Base-by-base conservation (phyloP, 2,329 filamentous ascomycete species). In the Trichoderma simmonsii region DNA sequence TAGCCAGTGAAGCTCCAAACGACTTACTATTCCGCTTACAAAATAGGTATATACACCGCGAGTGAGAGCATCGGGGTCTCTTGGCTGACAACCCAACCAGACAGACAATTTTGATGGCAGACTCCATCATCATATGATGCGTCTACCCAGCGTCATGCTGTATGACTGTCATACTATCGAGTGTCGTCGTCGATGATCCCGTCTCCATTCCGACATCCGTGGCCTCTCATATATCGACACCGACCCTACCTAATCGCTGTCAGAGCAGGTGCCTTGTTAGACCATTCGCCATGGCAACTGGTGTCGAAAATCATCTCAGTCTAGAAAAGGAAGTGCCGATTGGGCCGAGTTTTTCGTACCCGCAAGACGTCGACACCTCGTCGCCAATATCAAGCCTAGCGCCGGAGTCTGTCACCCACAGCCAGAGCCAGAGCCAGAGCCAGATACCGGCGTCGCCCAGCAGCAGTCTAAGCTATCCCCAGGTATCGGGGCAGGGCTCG, bases 401-500 rank as follows among this genome's bases (percentile, higher is more conserved):
- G 54, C 51, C 78, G 32, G 71, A 77, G 28, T 73, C 75, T 57
- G 72, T 72, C 34, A 68, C 74, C 76, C 77, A 79, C 75, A 79
- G 74, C 73, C 76, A 76, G 43, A 21, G 54, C 51, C 78, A 32
- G 70, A 77, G 28, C 73, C 75, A 79, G 75, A 79, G 74, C 72
- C 67, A 78, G 74, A 79, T 79, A 60, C 75, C 78, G 68, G 76
- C 78, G 69, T 77, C 78, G 21, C 73, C 73, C 66, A 75, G 76
- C 54, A 76, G 75, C 68, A 54, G 76, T 73, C 14, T 75, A 75
- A 34, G 74, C 74, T 74, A 79, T 76, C 74, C 79, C 21, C 79
- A 77, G 26, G 69, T 77, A 75, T 80, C 79, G 34, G 75, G 77
- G 63, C 77, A 78, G 74, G 77, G 77, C 63, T 81, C 75, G 69